Percentiles rank a stretch among this genome's conserved stretches.
phyloP scores from a whole-genome alignment of 2,329 filamentous ascomycete genomes.

The Curvularia spicifera region DNA sequence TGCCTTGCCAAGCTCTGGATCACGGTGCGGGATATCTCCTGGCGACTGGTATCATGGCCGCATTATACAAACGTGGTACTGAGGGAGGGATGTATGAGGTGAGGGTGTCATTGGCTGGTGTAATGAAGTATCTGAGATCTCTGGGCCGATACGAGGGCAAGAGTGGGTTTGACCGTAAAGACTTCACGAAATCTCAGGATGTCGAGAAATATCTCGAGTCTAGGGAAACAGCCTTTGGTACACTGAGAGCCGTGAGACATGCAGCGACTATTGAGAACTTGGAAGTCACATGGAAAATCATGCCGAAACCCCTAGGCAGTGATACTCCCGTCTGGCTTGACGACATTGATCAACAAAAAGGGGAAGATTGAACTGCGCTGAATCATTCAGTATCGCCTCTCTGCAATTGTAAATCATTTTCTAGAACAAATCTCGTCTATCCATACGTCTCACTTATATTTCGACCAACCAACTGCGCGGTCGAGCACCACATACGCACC shows the following conservation, averaged over 20 bases:
- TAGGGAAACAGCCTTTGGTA: constrained; percentile 55
- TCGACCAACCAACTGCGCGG: not conserved
- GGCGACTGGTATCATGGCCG: constrained; percentile 60
- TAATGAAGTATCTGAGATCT: constrained; percentile 63
- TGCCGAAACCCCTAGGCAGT: constrained; percentile 59
- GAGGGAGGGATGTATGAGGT: constrained; percentile 60
- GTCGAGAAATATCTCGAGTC: constrained; percentile 53
- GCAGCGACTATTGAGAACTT: constrained; percentile 56
- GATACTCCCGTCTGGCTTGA: constrained; percentile 53
- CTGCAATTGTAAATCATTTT: not conserved
- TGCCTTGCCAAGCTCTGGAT: constrained; percentile 64
- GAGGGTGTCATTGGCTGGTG: constrained; percentile 62
- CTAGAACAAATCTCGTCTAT: not conserved
- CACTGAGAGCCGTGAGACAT: constrained; percentile 57
- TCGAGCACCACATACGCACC: not conserved
- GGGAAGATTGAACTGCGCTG: not conserved
- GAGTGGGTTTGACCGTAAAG: constrained; percentile 53
- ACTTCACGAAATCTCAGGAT: constrained; percentile 43
- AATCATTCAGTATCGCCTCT: not conserved
- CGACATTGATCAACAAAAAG: not conserved
- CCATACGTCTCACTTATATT: not conserved
- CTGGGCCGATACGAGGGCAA: constrained; percentile 58
- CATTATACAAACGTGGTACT: constrained; percentile 56
- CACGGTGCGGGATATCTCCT: constrained; percentile 63
- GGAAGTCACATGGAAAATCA: constrained; percentile 57